Evolutionary conservation across 345 rosid species (phyloP), one percentile per base, ranked within the genome.

Genomic region (Trapa bicornis): DNA sequence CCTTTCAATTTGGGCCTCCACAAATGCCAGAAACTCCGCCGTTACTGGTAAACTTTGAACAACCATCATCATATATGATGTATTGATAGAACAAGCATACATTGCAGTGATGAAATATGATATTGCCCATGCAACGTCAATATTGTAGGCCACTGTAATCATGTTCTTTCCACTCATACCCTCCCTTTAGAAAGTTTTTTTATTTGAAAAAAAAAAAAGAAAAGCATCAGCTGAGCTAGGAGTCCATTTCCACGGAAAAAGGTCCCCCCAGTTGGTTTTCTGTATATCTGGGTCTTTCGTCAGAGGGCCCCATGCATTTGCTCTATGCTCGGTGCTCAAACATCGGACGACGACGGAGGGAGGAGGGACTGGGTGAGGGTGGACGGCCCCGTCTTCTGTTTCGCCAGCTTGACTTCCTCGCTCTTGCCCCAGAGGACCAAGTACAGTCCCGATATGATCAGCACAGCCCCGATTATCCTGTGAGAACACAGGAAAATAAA

Each of bases 371-470:
- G 82, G 48, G 87, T 68, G 68, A 93, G 84, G 69, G 75, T 36
- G 33, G 93, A 83, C 71, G 80, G 91, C 37, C 76, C 71, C 14
- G 68, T 84, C 75, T 70, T 81, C 42, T 83, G 89, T 9, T 79
- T 53, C 39, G 79, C 78, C 63, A 93, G 82, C 79, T 86, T 94
- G 79, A 75, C 78, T 74, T 91, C 99, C 70, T 85, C 91, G 67
- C 79, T 94, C 74, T 91, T 94, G 16, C 99, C 99, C 86, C 89
- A 94, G 11, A 94, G 76, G 39, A 94, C 99, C 9, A 90, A 82
- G 85, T 90, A 94, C 56, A 94, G 73, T 48, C 99, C 99, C 10
- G 68, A 54, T 57, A 94, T 74, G 54, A 94, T 94, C 82, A 94
- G 39, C 61, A 73, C 88, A 12, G 98, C 98, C 64, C 98, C 98